Evolutionary conservation across 2,329 filamentous ascomycete species (phyloP), one percentile per base, ranked within the genome.

Genomic region (Annulohypoxylon truncatum): DNA sequence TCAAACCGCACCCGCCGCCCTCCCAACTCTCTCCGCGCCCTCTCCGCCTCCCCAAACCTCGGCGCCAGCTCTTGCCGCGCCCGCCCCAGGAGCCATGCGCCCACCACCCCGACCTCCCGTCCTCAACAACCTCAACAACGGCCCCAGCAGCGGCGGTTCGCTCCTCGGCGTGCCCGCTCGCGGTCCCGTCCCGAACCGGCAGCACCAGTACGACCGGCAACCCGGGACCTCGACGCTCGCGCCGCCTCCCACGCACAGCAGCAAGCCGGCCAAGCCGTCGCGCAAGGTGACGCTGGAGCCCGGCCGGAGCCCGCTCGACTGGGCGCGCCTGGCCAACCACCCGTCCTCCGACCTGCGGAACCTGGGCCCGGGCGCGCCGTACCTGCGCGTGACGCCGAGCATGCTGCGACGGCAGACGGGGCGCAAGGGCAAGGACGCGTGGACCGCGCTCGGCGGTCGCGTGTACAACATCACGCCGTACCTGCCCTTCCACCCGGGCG

Each of bases 401-500:
- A 88, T 93, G 85, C 84, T 99, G 10, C 91, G 90, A 76, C 80
- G 82, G 38, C 89, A 93, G 79, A 96, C 92, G 38, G 95, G 95
- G 0, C 88, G 95, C 28, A 92, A 91, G 76, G 93, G 93, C 7
- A 90, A 87, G 67, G 92, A 97, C 74, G 93, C 94, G 0, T 99
- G 96, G 96, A 96, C 92, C 65, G 92, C 89, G 1, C 90, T 97
- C 66, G 91, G 93, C 65, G 94, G 95, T 1, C 92, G 92, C 74
- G 95, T 98, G 26, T 99, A 98, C 81, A 98, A 98, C 75, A 90
- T 99, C 62, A 91, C 90, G 0, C 93, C 95, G 0, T 99, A 98
- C 76, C 77, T 94, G 33, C 89, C 92, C 1, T 99, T 94, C 76
- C 96, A 99, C 77, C 96, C 96, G 0, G 96, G 96, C 20, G 96